Percentiles rank a stretch among this genome's conserved stretches.
Evolutionary conservation across 768 basidiomycete genomes (phyloP).

Genomic region (Trametes cingulata): DNA sequence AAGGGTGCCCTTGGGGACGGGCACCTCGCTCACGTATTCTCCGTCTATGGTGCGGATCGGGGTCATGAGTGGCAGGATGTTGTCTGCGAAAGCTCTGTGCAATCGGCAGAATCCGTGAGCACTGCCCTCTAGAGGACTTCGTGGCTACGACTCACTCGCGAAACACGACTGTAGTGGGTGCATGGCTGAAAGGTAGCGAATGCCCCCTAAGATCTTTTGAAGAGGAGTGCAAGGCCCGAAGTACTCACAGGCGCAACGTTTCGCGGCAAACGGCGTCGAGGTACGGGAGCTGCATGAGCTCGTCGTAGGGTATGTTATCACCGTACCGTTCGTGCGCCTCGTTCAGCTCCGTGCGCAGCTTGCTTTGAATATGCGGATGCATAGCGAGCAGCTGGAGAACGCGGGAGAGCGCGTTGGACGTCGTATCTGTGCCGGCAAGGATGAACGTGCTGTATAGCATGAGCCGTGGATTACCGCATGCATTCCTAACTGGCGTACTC

Average conservation of each 20-base stretch:
- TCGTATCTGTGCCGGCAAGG: conserved; percentile 32
- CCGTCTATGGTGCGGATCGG: conserved; percentile 47
- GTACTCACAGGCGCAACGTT: conserved; percentile 41
- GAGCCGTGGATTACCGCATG: too few species aligned
- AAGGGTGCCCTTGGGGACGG: conserved; percentile 46
- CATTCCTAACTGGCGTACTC: too few species aligned
- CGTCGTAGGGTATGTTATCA: conserved; percentile 28
- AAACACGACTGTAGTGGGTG: background rate
- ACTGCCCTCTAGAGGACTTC: background rate
- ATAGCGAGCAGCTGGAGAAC: conserved; percentile 27
- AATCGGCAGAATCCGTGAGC: background rate
- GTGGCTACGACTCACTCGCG: background rate
- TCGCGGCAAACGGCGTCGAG: conserved; percentile 69
- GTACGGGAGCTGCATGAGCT: conserved; percentile 46
- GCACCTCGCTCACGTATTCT: conserved; percentile 37
- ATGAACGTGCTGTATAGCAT: conserved; percentile 21
- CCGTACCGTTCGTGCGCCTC: too few species aligned
- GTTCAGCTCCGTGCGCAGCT: conserved; percentile 31
- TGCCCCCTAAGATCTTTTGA: background rate
- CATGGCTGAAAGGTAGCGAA: background rate
- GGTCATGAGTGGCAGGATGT: conserved; percentile 52
- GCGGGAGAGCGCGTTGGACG: conserved; percentile 26
- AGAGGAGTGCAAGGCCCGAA: background rate
- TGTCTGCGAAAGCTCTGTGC: conserved; percentile 36
- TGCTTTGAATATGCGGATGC: conserved; percentile 38